Base-by-base conservation (phyloP, 164 flowering plant species). In the Platanus orientalis region DNA sequence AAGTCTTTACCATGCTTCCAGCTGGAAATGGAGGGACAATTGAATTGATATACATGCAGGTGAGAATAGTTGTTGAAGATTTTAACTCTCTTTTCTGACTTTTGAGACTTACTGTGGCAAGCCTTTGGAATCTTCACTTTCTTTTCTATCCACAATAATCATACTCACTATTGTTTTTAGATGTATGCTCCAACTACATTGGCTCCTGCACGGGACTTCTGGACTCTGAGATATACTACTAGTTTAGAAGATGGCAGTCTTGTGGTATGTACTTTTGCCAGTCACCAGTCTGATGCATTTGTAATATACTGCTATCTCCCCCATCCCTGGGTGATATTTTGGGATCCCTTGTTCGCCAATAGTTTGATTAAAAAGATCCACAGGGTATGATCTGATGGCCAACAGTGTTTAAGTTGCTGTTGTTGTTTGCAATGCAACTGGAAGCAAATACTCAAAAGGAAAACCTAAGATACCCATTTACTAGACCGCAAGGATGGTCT, bases 201-300 rank as follows among this genome's bases (percentile, higher is more conserved):
- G 67, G 98, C 96, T 71, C 88, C 96, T 40, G 97, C 98, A 40
- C 84, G 97, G 30, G 98, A 90, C 73, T 87, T 93, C 61, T 93
- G 98, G 97, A 93, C 97, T 25, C 76, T 93, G 54, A 79, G 98
- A 83, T 93, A 87, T 73, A 85, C 96, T 28, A 88, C 87, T 14
- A 82, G 64, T 71, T 78, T 93, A 67, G 96, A 93, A 28, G 89
- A 89, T 64, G 96, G 96, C 71, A 89, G 96, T 72, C 74, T 93
- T 29, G 98, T 93, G 92, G 98, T 90, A 88, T 68, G 84, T 54
- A 58, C 20, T 28, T 36, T 36, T 36, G n/a, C 42, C 42, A 36
- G 9, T 13, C 48, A 34, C n/a, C 40, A 20, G 32, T 27, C 19
- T 60, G 53, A 7, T 36, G 2, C 39, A 60, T n/a, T 60, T 24